phyloP scores from a whole-genome alignment of 2,329 filamentous ascomycete genomes.

The Xylaria arbuscula region DNA sequence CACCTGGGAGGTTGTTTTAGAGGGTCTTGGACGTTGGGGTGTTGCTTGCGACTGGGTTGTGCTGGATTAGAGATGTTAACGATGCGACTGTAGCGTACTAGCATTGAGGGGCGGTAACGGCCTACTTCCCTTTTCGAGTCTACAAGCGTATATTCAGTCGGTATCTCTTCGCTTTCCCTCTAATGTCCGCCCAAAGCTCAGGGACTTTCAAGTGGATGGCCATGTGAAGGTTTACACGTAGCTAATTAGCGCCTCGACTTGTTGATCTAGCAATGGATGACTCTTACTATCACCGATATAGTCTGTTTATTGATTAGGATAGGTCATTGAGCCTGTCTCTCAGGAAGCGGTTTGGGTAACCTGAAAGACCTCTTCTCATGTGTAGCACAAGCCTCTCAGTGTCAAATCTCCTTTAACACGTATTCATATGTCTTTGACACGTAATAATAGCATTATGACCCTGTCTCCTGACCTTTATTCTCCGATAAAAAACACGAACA shows the following conservation, averaged over 20 bases:
- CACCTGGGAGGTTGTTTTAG: slow-evolving; percentile 53
- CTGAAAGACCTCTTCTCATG: neutral
- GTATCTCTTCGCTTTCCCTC: too few species aligned
- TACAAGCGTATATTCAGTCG: neutral
- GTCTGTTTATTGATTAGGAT: neutral
- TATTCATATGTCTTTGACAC: neutral
- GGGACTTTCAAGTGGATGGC: too few species aligned
- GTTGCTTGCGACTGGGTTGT: slow-evolving; percentile 55
- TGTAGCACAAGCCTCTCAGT: neutral
- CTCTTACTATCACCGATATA: too few species aligned
- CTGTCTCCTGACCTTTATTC: neutral
- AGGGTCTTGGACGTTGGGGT: slow-evolving; percentile 48
- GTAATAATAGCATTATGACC: slow-evolving; percentile 5
- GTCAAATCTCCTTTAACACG: neutral
- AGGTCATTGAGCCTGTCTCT: neutral
- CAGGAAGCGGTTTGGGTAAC: neutral
- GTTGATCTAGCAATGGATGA: too few species aligned
- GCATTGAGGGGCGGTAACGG: neutral
- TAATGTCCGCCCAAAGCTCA: too few species aligned
- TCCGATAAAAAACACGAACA: neutral
- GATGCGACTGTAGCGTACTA: slow-evolving; percentile 41
- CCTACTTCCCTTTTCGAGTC: neutral
- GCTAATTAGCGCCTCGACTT: too few species aligned
- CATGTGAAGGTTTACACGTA: too few species aligned
- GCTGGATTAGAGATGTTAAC: slow-evolving; percentile 37